Percentiles rank a stretch among this genome's conserved stretches.
phyloP scores from a whole-genome alignment of 179 eudicot genomes.

The Drosera spatulata region DNA sequence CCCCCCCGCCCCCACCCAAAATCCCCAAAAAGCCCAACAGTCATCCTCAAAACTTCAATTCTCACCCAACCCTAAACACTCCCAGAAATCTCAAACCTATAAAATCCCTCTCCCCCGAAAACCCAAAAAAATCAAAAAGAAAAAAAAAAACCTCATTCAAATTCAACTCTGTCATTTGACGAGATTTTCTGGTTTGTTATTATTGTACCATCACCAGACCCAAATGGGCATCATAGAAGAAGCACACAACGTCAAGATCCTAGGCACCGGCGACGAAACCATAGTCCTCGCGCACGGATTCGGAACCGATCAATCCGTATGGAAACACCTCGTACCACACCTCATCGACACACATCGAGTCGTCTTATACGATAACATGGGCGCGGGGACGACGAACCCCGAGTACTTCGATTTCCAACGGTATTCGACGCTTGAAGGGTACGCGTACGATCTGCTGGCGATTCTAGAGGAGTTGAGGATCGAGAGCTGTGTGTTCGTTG shows the following conservation, averaged over 20 bases:
- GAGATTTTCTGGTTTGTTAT: no score
- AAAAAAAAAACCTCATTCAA: no score
- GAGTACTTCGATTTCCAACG: slow-evolving; percentile 82
- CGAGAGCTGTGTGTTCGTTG: slow-evolving; percentile 45
- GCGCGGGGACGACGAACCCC: slow-evolving; percentile 93
- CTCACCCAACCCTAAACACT: no score
- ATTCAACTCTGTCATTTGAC: no score
- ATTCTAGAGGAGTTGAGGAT: slow-evolving; percentile 45
- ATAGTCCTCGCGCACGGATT: slow-evolving; percentile 80
- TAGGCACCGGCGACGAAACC: slow-evolving; percentile 41
- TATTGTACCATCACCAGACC: no score
- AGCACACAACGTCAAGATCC: slow-evolving; percentile 62
- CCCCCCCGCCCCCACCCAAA: no score
- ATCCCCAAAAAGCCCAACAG: no score
- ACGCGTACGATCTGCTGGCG: slow-evolving; percentile 51
- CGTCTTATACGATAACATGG: slow-evolving; percentile 74
- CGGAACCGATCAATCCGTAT: slow-evolving; percentile 86
- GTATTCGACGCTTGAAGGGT: slow-evolving; percentile 62
- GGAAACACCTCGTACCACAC: slow-evolving; percentile 82
- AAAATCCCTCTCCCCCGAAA: no score
- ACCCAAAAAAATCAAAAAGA: no score
- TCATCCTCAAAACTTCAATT: no score
- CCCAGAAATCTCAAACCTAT: no score
- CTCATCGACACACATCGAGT: slow-evolving; percentile 53
- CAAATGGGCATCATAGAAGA: slow-evolving; percentile 65